phyloP scores from a whole-genome alignment of 805 yeast species.

The Wickerhamomyces bovis region DNA sequence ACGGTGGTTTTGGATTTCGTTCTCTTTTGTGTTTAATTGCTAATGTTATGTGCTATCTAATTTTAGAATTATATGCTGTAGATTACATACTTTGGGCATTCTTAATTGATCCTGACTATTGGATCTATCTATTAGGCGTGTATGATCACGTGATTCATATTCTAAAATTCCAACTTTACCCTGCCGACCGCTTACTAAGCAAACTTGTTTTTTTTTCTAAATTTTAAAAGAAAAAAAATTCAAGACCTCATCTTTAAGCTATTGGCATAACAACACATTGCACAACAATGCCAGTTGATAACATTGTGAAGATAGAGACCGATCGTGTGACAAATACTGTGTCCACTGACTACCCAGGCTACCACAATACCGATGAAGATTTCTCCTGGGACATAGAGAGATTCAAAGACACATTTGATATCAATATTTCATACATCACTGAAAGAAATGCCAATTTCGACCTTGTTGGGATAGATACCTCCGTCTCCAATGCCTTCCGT shows the following conservation, averaged over 20 bases:
- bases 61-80: too few species aligned
- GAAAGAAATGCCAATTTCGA: constrained; percentile 83
- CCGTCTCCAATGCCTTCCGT: constrained; percentile 93
- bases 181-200: background rate
- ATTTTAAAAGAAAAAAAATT: background rate
- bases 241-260: background rate
- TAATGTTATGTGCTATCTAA: too few species aligned
- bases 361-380: constrained; percentile 52
- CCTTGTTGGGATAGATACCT: constrained; percentile 78
- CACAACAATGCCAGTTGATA: constrained; percentile 23
- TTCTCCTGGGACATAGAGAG: constrained; percentile 79
- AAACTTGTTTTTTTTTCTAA: background rate
- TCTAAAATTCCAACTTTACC: background rate
- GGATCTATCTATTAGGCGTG: too few species aligned
- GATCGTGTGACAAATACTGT: constrained; percentile 88
- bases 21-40: too few species aligned
- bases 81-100: too few species aligned
- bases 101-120: too few species aligned
- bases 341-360: constrained; percentile 91
- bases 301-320: constrained; percentile 80
- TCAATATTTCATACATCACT: constrained; percentile 58
- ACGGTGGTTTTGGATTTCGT: too few species aligned
- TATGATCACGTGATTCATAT: too few species aligned
- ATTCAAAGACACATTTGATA: constrained; percentile 62
- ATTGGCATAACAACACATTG: background rate